phyloP scores from a whole-genome alignment of 371 early-diverging fungal genomes.

The Conidiobolus incongruus region DNA sequence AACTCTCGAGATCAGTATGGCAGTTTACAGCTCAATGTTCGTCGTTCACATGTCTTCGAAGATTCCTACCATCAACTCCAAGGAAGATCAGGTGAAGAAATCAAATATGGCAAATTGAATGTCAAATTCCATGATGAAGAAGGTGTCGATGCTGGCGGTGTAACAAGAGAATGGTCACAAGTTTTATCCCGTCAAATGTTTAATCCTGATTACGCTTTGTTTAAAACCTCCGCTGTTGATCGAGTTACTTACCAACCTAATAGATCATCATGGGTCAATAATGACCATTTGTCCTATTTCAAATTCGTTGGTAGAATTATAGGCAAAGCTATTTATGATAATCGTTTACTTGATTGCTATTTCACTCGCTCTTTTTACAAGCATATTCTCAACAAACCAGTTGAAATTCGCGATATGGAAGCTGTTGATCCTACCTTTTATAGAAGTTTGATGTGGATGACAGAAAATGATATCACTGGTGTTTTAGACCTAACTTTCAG shows the following conservation, averaged over 20 bases:
- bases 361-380: slow-evolving; percentile 98
- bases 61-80: slow-evolving; percentile 90
- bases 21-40: slow-evolving; percentile 67
- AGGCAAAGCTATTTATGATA: slow-evolving; percentile 96
- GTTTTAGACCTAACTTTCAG: slow-evolving; percentile 89
- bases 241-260: slow-evolving; percentile 94
- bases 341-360: slow-evolving; percentile 81
- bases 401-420: slow-evolving; percentile 92
- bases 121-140: slow-evolving; percentile 95
- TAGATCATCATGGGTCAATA: slow-evolving; percentile 79
- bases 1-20: slow-evolving; percentile 37
- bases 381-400: slow-evolving; percentile 72
- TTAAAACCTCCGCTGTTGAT: slow-evolving; percentile 87
- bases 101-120: slow-evolving; percentile 79
- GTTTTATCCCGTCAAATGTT: slow-evolving; percentile 94
- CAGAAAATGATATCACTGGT: slow-evolving; percentile 90
- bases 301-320: slow-evolving; percentile 97
- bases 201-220: slow-evolving; percentile 95
- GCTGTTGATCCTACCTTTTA: slow-evolving; percentile 93
- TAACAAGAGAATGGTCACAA: slow-evolving; percentile 97
- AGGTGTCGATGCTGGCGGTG: slow-evolving; percentile 97
- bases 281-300: slow-evolving; percentile 91
- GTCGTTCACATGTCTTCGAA: slow-evolving; percentile 87
- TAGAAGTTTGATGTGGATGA: slow-evolving; percentile 94
- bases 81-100: slow-evolving; percentile 72